These are phyloP conservation scores for Spirogloea muscicola DNA, from an alignment of 139 green algal genomes.

Conservation along the genomic window DNA sequence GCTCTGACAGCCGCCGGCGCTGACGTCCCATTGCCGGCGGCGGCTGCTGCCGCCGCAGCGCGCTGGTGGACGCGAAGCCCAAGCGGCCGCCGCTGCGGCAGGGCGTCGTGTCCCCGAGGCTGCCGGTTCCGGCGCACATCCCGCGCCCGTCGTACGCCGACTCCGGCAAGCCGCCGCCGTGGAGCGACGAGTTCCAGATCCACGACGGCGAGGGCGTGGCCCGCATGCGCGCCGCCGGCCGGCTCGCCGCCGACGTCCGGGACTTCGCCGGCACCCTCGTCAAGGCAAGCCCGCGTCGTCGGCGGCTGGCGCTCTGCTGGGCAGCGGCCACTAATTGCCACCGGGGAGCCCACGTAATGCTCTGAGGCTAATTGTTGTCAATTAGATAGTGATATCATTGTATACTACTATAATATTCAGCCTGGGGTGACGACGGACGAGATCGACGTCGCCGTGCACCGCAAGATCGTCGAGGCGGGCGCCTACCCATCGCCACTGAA, in stretches of 20 bases:
- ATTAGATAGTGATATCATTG: too few relatives aligned
- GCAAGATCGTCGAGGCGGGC: conserved; percentile 72
- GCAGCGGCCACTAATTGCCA: too few relatives aligned
- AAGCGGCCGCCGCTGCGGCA: conserved; percentile 18
- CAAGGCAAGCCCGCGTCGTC: conserved; percentile 51
- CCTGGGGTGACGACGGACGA: conserved; percentile 88
- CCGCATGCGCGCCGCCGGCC: conserved; percentile 78
- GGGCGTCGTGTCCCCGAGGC: conserved; percentile 37
- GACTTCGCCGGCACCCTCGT: conserved; percentile 70
- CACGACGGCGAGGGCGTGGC: conserved; percentile 39
- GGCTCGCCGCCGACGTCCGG: conserved; percentile 80
- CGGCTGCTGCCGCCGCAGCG: too few relatives aligned
- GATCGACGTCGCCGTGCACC: conserved; percentile 87
- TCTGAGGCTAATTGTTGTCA: too few relatives aligned
- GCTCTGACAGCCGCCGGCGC: too few relatives aligned
- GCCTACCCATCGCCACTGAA: conserved; percentile 94
- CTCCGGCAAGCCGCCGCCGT: conserved; percentile 16
- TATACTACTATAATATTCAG: too few relatives aligned
- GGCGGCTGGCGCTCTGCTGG: too few relatives aligned
- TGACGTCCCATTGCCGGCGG: too few relatives aligned
- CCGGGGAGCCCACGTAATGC: too few relatives aligned
- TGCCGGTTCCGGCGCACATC: conserved; percentile 36
- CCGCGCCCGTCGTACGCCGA: conserved; percentile 38
- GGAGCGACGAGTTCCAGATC: conserved; percentile 31
- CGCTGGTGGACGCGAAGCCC: neutral